These are phyloP conservation scores for Lachancea thermotolerans DNA, from an alignment of 805 yeast genomes.

Conservation along the genomic window DNA sequence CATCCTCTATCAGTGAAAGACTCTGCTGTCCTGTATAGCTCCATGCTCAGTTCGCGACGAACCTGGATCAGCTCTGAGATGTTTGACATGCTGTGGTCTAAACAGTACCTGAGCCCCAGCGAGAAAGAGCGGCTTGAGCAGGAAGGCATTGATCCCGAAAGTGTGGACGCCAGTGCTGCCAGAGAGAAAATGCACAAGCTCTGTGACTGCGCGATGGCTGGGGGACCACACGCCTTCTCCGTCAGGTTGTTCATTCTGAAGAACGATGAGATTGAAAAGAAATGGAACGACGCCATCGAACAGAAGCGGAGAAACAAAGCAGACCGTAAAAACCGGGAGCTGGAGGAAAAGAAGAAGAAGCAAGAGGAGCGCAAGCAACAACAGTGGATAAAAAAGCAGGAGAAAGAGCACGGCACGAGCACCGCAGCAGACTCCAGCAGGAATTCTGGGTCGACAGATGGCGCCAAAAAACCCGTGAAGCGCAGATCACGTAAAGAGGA, in stretches of 20 bases:
- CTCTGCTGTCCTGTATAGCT: slow-evolving; percentile 62
- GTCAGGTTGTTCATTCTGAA: slow-evolving; percentile 75
- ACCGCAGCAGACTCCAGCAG: not conserved
- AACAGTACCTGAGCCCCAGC: slow-evolving; percentile 43
- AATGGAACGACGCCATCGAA: slow-evolving; percentile 38
- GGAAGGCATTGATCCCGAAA: slow-evolving; percentile 12
- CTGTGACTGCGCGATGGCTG: slow-evolving; percentile 61
- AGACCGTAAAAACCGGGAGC: slow-evolving; percentile 31
- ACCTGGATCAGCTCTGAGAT: slow-evolving; percentile 59
- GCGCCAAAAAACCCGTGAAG: slow-evolving; percentile 1
- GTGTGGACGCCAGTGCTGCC: slow-evolving; percentile 31
- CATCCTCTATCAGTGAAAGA: slow-evolving; percentile 67
- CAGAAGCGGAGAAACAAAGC: slow-evolving; percentile 31
- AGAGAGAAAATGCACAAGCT: slow-evolving; percentile 86
- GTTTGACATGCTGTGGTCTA: slow-evolving; percentile 77
- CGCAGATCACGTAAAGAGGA: slow-evolving; percentile 17
- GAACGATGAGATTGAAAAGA: slow-evolving; percentile 61
- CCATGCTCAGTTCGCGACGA: slow-evolving; percentile 67
- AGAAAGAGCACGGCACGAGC: slow-evolving; percentile 14
- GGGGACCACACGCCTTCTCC: slow-evolving; percentile 83
- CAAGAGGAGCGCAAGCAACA: slow-evolving; percentile 24
- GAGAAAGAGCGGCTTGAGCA: slow-evolving; percentile 12
- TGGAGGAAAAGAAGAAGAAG: slow-evolving; percentile 26
- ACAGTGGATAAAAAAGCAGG: slow-evolving; percentile 20
- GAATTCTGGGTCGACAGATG: not conserved